Evolutionary conservation across 805 yeast genomes (phyloP).

Genomic region (Pichia sporocuriosa): DNA sequence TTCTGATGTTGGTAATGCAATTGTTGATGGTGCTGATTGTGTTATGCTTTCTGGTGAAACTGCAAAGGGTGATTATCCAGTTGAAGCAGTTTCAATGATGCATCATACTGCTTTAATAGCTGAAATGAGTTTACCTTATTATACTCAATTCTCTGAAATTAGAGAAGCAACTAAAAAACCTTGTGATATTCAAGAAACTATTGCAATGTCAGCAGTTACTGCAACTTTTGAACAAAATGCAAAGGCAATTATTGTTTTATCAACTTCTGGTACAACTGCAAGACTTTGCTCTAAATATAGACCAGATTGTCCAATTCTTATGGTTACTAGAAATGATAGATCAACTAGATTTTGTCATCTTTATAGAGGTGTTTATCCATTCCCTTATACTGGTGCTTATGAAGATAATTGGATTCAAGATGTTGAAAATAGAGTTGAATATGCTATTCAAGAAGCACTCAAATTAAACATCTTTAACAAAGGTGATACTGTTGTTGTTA

Average conservation of each 20-base stretch:
- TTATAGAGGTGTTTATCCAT: slow-evolving; percentile 98
- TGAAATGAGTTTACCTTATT: slow-evolving; percentile 93
- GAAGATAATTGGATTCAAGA: slow-evolving; percentile 90
- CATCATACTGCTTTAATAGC: slow-evolving; percentile 95
- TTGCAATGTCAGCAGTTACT: slow-evolving; percentile 94
- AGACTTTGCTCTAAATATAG: slow-evolving; percentile 96
- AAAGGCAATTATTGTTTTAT: slow-evolving; percentile 92
- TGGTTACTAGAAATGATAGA: slow-evolving; percentile 93
- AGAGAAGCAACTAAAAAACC: slow-evolving; percentile 83
- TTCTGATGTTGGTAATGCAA: slow-evolving; percentile 98
- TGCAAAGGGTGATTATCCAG: slow-evolving; percentile 98
- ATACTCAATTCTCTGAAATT: slow-evolving; percentile 74
- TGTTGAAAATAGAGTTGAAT: slow-evolving; percentile 89
- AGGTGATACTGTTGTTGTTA: slow-evolving; percentile 88
- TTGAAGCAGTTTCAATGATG: slow-evolving; percentile 98
- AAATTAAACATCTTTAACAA: slow-evolving; percentile 75
- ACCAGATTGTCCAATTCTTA: slow-evolving; percentile 94
- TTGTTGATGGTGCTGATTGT: slow-evolving; percentile 99
- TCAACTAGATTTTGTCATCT: slow-evolving; percentile 95
- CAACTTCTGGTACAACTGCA: slow-evolving; percentile 92
- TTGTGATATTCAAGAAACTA: slow-evolving; percentile 89
- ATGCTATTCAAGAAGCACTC: slow-evolving; percentile 87
- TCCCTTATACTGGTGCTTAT: slow-evolving; percentile 62
- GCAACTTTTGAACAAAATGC: slow-evolving; percentile 96
- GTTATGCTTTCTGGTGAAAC: slow-evolving; percentile 99